phyloP scores from a whole-genome alignment of 345 rosid species.

The Odontarrhena argentea region DNA sequence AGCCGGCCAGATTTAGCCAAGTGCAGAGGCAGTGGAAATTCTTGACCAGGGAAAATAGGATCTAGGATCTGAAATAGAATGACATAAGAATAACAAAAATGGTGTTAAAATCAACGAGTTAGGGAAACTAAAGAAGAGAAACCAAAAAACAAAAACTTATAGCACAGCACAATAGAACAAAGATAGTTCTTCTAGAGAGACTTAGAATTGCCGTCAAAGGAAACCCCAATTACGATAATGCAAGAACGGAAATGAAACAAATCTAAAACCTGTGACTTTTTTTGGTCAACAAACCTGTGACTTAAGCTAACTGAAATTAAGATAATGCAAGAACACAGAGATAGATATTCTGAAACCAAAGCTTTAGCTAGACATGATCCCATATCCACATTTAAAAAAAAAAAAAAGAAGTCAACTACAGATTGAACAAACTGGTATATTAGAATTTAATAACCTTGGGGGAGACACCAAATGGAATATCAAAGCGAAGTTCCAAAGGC shows the following conservation, averaged over 20 bases:
- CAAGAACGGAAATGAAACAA: slow-evolving; percentile 21
- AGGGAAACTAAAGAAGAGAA: slow-evolving; percentile 9
- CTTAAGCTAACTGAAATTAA: slow-evolving; percentile 1
- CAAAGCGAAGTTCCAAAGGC: slow-evolving; percentile 89
- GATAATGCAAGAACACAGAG: slow-evolving; percentile 19
- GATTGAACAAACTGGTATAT: slow-evolving; percentile 25
- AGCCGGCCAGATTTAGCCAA: slow-evolving; percentile 88
- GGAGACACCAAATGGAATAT: slow-evolving; percentile 90
- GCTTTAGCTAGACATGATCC: slow-evolving; percentile 2
- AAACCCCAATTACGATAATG: slow-evolving; percentile 7
- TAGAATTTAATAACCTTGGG: slow-evolving; percentile 63
- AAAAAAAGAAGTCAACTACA: not conserved
- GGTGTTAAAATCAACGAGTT: slow-evolving; percentile 6
- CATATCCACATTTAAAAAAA: not conserved
- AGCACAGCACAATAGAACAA: slow-evolving; percentile 13
- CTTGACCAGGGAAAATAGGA: slow-evolving; percentile 88
- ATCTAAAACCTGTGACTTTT: slow-evolving; percentile 11
- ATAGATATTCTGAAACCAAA: slow-evolving; percentile 4
- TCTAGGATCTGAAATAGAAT: slow-evolving; percentile 66
- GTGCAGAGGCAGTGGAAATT: slow-evolving; percentile 87
- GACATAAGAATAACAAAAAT: slow-evolving; percentile 23
- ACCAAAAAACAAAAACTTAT: not conserved
- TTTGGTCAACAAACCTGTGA: not conserved
- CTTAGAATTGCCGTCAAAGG: slow-evolving; percentile 8
- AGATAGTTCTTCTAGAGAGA: slow-evolving; percentile 17